Percentiles rank a stretch among this genome's conserved stretches.
These are phyloP conservation scores for Spathaspora girioi DNA, from an alignment of 805 yeast genomes.

Conservation along the genomic window DNA sequence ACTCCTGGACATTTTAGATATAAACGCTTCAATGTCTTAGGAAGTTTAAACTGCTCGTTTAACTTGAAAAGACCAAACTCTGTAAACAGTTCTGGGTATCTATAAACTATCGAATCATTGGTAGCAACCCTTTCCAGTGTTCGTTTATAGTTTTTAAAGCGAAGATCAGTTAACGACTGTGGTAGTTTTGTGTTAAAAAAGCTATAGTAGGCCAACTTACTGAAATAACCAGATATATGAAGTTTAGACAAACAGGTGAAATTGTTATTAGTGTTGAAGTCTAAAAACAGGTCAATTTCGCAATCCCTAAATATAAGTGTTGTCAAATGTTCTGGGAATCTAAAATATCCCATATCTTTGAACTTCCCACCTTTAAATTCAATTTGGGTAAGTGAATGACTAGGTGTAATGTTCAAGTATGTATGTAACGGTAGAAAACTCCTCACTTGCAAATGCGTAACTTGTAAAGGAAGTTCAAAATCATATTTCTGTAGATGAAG, in stretches of 20 bases:
- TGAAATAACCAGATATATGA: neutral
- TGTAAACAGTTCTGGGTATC: conserved; percentile 1
- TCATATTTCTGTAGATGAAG: neutral
- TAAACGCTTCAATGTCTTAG: neutral
- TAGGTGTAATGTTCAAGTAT: neutral
- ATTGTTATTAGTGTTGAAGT: neutral
- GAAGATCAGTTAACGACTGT: neutral
- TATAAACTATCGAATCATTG: neutral
- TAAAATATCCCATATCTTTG: conserved; percentile 3
- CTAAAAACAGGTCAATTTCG: conserved; percentile 1
- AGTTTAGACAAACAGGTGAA: neutral
- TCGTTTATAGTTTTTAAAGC: neutral
- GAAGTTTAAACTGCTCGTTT: neutral
- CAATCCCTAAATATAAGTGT: neutral
- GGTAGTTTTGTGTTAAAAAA: conserved; percentile 1
- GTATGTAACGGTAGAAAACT: neutral
- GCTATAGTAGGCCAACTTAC: neutral
- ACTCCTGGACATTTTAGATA: conserved; percentile 2
- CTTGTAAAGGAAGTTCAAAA: neutral
- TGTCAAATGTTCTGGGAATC: neutral
- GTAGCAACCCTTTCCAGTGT: neutral
- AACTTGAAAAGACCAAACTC: neutral
- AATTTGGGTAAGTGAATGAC: neutral
- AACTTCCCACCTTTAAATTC: neutral
- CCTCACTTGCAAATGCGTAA: conserved; percentile 1